Base-by-base conservation (phyloP, 1,284 basidiomycete genomes). In the Macrocystidia cucumis region DNA sequence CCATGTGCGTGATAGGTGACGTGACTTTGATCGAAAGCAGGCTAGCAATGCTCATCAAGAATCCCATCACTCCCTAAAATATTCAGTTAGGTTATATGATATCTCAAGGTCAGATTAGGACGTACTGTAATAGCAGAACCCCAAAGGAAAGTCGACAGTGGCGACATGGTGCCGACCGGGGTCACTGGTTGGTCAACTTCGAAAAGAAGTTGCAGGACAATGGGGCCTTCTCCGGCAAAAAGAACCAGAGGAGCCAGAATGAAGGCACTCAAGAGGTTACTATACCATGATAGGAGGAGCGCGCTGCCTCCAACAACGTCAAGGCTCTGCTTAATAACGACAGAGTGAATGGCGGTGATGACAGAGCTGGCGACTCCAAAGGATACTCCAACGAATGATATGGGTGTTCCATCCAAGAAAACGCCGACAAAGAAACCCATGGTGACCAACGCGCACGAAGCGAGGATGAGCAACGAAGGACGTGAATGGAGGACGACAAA, bases 1-100 rank as follows among this genome's bases (percentile, higher is more conserved):
- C 67, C 90, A 92, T 92, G 56, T 92, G 89, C 1, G 89, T 91
- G 53, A 91, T 88, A 9, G 89, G 89, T 1, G 88, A 91, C 2
- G 90, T 92, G 41, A 92, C 81, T 57, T 92, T 90, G 66, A 92
- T 91, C 18, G 84, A 88, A 29, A 92, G 69, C 38, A 89, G 60
- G 43, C 85, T 86, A n/a, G 90, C 89, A 40, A 92, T 76, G 60
- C 83, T 86, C 76, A 92, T 91, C 47, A 90, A 62, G 67, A 92
- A 92, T 6, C 89, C 90, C 40, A 92, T 62, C 11, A 71, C 61
- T 24, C 88, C 89, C 87, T 89, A 42, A 7, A 34, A 26, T 27
- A 41, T 28, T 16, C 31, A 38, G 27, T 11, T 26, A 34, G 19
- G 21, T 29, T 17, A 9, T 14, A 19, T 16, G 11, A 17, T 31